Base-by-base conservation (phyloP, 768 basidiomycete species). In the Crepidotus variabilis region DNA sequence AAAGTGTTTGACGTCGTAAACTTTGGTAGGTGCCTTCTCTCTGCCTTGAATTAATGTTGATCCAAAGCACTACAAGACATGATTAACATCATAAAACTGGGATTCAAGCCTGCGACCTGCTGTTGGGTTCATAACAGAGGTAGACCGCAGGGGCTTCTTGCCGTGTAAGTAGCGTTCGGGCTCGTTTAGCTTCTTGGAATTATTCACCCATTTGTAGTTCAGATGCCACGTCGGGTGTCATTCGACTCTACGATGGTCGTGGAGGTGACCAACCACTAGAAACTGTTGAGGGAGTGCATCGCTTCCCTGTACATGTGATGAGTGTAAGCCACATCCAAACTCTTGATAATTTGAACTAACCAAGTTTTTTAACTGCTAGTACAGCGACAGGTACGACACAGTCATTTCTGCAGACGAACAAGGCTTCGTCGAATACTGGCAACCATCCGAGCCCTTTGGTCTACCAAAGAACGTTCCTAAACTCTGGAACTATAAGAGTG, bases 1-100 rank as follows among this genome's bases (percentile, higher is more conserved):
- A 94, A 98, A 71, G 91, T 99, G 28, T 98, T 98, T 63, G 97
- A 99, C 67, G 94, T 99, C 1, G 82, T 97, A 58, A 98, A 98
- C 72, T 98, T 98, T 69, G 97, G 96, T 97, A 63, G 50, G 89
- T 68, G 14, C 1, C 33, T 22, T 20, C n/a, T 20, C 7, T 45
- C 11, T 28, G 20, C 49, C 1, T 57, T 9, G n/a, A 46, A 28
- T 18, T 20, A 56, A n/a, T 23, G 33, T 28, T 11, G 55, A 60
- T 13, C 54, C 20, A 35, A 32, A 33, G 35, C 47, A 33, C 35
- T 16, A 16, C 43, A 62, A 98, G 96, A 99, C 70, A 98, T 98
- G 96, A 98, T 98, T 65, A 98, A 97, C 70, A 97, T 98, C 71
- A 83, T 99, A 59, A 92, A 93, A 67, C 78, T 99, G 50, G 88